Base-by-base conservation (phyloP, 1,284 basidiomycete species). In the Laetiporus sulphureus region DNA sequence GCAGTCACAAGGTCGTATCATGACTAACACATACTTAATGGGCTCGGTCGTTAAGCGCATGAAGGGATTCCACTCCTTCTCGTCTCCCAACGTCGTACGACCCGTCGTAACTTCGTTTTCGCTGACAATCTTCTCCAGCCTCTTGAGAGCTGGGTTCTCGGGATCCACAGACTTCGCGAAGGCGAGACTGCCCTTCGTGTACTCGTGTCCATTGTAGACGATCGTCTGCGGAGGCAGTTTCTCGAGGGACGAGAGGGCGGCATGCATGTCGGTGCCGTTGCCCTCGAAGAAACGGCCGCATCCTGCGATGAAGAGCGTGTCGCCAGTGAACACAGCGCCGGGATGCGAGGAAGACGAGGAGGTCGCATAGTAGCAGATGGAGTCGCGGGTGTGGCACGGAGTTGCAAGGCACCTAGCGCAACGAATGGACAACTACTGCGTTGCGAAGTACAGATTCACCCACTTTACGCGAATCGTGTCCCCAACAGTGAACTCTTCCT, bases 211-310 rank as follows among this genome's bases (percentile, higher is more conserved):
- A 55, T 87, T 85, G 67, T 87, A 93, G 6, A 92, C 83, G 36
- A 89, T 59, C 0, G 95, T 97, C 44, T 83, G 69, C 48, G 83
- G 71, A 0, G 94, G 93, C 8, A 99, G 73, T 0, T 72, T 73
- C 11, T 72, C 78, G 46, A 94, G 73, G 57, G 91, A 83, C 25
- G 77, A 75, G 32, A 96, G 75, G 4, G 91, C 78, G 5, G 71
- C 62, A 56, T 85, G 71, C 95, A 99, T 99, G 64, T 98, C 83
- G 8, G 72, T 65, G 1, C 84, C 83, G 3, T 77, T 83, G 31
- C 94, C 94, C 64, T 98, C 94, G 57, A 98, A 98, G 75, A 98
- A 98, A 5, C 93, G 79, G n/a, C 95, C 95, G 59, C 90, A 95
- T 5, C 94, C 94, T 3, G 77, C 91, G 49, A 91, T 77, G 70